phyloP scores from a whole-genome alignment of 2,329 filamentous ascomycete genomes.

The Claviceps pazoutovae region DNA sequence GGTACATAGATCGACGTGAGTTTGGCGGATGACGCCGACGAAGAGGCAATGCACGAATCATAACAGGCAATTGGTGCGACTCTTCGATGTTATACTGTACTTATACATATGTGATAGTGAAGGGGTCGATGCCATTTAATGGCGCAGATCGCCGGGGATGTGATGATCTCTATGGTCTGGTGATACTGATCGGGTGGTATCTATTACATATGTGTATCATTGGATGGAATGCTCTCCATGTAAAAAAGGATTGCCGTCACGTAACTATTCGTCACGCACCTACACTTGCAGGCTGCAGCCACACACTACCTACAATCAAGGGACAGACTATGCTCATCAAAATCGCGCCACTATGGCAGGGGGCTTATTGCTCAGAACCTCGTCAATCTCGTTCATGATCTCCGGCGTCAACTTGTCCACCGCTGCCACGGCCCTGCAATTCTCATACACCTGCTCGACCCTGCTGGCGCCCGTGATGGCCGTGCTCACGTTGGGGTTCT shows the following conservation, averaged over 20 bases:
- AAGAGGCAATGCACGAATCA: no score
- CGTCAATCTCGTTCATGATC: constrained; percentile 45
- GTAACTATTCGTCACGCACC: no score
- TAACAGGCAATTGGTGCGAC: neutral
- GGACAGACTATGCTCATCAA: constrained; percentile 5
- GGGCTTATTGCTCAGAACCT: constrained; percentile 44
- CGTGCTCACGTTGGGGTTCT: constrained; percentile 46
- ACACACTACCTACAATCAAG: neutral
- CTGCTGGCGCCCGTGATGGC: constrained; percentile 48
- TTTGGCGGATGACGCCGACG: no score
- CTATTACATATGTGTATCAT: no score
- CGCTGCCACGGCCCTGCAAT: constrained; percentile 36
- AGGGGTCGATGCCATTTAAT: neutral
- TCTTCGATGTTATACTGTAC: neutral
- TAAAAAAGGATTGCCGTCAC: neutral
- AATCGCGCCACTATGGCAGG: constrained; percentile 24
- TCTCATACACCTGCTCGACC: constrained; percentile 46
- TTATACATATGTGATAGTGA: neutral
- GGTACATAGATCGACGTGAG: no score
- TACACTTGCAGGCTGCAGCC: no score
- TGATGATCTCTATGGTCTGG: no score
- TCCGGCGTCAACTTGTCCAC: constrained; percentile 44
- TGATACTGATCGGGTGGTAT: no score
- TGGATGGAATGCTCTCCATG: no score
- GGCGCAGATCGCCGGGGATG: neutral